Evolutionary conservation across 352 stramenopile genomes (phyloP), one percentile per base, ranked within the genome.

Genomic region (Phytophthora rubi): DNA sequence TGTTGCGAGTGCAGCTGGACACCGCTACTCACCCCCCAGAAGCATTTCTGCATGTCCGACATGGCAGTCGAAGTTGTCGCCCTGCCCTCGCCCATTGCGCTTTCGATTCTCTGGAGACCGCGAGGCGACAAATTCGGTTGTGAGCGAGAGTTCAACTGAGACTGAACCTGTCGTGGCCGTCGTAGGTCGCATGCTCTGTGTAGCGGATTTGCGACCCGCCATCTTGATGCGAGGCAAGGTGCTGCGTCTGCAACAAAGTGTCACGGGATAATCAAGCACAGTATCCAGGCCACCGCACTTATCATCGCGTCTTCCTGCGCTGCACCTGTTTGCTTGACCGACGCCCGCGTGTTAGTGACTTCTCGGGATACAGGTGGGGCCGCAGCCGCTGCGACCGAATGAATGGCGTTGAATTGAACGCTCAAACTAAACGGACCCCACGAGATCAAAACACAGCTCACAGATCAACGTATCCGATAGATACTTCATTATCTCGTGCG

Each of bases 141-240:
- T 74, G 67, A 70, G 53, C 35, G 44, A 53, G 16, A 39, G 7
- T 56, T 13, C 18, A 28, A 26, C 44, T 51, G 47, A 47, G 42
- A 18, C 9, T 42, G 35, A 42, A 9, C 35, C 35, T 42, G 35
- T 42, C 48, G 48, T 33, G 12, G 48, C 12, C 26, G 47, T 68
- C 59, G 65, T 39, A 59, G 54, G 53, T 53, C 49, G 57, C 59
- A 52, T 59, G 59, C 47, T 59, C 39, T 56, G 28, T 63, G 44
- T 15, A 54, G 49, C 52, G 44, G 65, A 72, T 72, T 33, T 72
- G 65, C 21, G 53, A 6, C 49, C 44, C 8, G 48, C 49, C 65
- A 64, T 69, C 59, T 64, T 64, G 65, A 69, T 69, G 59, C 65
- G 21, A 52, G 52, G 30, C 52, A 42, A 21, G 32, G 18, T 65